Evolutionary conservation across 1,139 yeast species (phyloP).

Genomic region (Kazachstania sp.): DNA sequence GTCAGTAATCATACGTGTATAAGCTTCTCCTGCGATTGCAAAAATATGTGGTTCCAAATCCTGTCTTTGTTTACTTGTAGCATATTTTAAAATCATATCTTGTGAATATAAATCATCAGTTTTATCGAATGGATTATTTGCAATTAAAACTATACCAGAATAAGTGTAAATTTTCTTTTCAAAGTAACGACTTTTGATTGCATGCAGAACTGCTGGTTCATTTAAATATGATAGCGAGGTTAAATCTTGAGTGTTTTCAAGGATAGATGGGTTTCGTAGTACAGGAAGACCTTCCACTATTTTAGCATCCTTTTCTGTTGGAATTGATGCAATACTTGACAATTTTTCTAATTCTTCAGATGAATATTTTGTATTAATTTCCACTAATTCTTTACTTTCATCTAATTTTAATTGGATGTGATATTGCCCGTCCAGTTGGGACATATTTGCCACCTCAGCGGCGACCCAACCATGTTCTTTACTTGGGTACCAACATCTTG

Average conservation of each 20-base stretch:
- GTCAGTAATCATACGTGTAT: conserved; percentile 84
- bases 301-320: conserved; percentile 8
- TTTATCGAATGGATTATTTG: conserved; percentile 90
- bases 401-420: conserved; percentile 35
- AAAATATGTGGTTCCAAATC: conserved; percentile 95
- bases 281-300: conserved; percentile 65
- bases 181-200: conserved; percentile 80
- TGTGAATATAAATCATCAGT: conserved; percentile 86
- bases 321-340: conserved; percentile 4
- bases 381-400: conserved; percentile 30
- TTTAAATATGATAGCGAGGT: conserved; percentile 73
- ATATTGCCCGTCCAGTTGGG: conserved; percentile 41
- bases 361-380: conserved; percentile 16
- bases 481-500: conserved; percentile 93
- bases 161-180: conserved; percentile 90
- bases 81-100: conserved; percentile 88
- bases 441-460: conserved; percentile 58
- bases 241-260: conserved; percentile 77
- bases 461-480: conserved; percentile 87
- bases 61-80: conserved; percentile 49
- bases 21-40: conserved; percentile 98
- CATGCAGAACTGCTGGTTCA: conserved; percentile 94
- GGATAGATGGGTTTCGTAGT: conserved; percentile 83
- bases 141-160: conserved; percentile 93
- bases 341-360: background rate